Evolutionary conservation across 2,329 filamentous ascomycete genomes (phyloP).

Genomic region (Aspergillus latus): DNA sequence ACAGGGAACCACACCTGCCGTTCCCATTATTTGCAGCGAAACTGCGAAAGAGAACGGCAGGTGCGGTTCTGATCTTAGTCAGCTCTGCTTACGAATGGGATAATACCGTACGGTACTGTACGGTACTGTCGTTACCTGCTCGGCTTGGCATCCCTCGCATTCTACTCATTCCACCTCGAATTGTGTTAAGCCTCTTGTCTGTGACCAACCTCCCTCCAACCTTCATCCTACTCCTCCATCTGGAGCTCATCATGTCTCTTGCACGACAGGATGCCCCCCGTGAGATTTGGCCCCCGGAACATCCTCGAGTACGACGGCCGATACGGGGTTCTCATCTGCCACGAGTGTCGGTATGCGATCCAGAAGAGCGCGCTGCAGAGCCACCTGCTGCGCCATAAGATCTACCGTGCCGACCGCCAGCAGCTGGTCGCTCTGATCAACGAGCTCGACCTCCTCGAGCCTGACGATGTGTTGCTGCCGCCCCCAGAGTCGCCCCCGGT

Average conservation of each 20-base stretch:
- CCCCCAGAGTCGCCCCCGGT: background rate
- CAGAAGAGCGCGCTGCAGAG: slow-evolving; percentile 13
- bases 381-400: slow-evolving; percentile 15
- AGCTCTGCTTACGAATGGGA: background rate
- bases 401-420: slow-evolving; percentile 12
- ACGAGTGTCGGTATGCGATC: slow-evolving; percentile 13
- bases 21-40: background rate
- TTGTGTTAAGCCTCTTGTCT: no score
- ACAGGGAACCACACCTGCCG: background rate
- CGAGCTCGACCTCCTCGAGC: background rate
- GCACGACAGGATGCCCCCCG: background rate
- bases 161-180: no score
- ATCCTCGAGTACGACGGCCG: slow-evolving; percentile 6
- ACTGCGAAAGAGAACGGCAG: background rate
- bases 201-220: background rate
- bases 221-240: background rate
- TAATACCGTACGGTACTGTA: no score
- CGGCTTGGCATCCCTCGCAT: no score
- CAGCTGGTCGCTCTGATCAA: background rate
- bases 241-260: background rate
- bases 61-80: background rate
- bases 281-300: background rate
- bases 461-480: slow-evolving; percentile 1
- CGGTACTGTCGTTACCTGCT: no score
- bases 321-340: slow-evolving; percentile 13